phyloP scores from a whole-genome alignment of 371 early-diverging fungal genomes.

The Mucor sp. region DNA sequence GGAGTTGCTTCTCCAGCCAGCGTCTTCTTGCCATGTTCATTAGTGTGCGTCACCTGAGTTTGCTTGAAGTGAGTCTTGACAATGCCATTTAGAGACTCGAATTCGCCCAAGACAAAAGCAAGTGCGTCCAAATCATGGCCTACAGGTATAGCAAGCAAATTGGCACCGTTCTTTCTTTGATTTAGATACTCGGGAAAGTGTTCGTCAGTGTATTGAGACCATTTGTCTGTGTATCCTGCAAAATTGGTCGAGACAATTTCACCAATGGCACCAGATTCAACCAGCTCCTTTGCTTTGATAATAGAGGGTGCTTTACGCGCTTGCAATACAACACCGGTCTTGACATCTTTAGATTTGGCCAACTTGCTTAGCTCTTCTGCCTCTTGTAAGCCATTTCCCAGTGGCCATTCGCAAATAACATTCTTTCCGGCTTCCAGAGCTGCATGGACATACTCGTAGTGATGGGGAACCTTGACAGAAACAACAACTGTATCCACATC shows the following conservation, averaged over 20 bases:
- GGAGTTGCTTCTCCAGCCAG: neutral
- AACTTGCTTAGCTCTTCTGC: neutral
- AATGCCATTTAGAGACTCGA: neutral
- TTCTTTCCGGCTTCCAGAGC: conserved; percentile 5
- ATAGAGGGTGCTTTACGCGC: conserved; percentile 9
- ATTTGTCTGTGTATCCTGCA: neutral
- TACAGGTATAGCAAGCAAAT: neutral
- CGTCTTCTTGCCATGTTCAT: neutral
- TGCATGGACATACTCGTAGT: neutral
- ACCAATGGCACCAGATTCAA: conserved; percentile 11
- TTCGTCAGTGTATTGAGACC: neutral
- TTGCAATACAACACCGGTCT: conserved; percentile 3
- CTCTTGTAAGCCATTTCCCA: neutral
- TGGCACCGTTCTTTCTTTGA: neutral
- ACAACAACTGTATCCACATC: neutral
- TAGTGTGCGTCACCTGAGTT: neutral
- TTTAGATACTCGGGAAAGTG: neutral
- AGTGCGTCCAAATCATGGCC: conserved; percentile 3
- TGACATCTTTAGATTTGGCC: neutral
- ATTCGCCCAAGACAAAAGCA: conserved; percentile 5
- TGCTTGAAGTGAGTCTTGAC: neutral
- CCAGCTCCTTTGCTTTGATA: conserved; percentile 1
- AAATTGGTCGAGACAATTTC: neutral
- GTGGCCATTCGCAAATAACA: conserved; percentile 2
- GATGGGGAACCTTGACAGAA: neutral